Conservation (phyloP, 768 basidiomycete genomes). For the Tubosaeta brunneosetosa region DNA sequence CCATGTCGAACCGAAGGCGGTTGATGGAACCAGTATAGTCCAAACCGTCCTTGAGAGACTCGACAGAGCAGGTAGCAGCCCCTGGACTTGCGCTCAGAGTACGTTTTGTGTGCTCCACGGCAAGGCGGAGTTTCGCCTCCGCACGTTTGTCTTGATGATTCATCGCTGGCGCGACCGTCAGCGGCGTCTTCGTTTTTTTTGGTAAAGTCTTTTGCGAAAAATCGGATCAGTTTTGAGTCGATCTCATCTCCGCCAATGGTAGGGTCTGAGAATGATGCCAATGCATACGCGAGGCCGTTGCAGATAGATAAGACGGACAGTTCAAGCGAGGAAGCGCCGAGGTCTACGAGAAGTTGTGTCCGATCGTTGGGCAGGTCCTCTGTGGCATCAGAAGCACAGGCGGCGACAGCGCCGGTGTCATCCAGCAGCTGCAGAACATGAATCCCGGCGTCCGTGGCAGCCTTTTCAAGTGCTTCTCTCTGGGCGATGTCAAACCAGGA, state of each 20-base stretch:
- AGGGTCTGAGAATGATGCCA: conserved; percentile 47
- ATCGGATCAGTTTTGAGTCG: conserved; percentile 79
- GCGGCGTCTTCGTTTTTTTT: conserved; percentile 83
- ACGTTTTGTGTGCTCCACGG: conserved; percentile 92
- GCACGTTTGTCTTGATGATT: conserved; percentile 70
- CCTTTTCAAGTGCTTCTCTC: conserved; percentile 63
- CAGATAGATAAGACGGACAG: conserved; percentile 69
- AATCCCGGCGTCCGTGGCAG: conserved; percentile 77
- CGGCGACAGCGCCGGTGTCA: conserved; percentile 71
- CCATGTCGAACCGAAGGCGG: conserved; percentile 54
- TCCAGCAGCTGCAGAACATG: conserved; percentile 83
- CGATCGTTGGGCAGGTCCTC: conserved; percentile 51
- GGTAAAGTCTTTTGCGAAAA: conserved; percentile 93
- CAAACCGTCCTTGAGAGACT: conserved; percentile 88
- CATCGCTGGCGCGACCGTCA: conserved; percentile 59
- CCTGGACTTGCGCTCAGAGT: conserved; percentile 83
- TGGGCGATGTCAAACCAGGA: conserved; percentile 68
- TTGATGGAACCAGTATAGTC: conserved; percentile 79
- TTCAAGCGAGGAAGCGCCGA: conserved; percentile 70
- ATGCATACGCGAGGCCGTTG: conserved; percentile 63
- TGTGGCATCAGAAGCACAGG: conserved; percentile 46
- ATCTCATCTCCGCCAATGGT: conserved; percentile 64
- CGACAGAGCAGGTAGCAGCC: conserved; percentile 88
- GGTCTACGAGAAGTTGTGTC: conserved; percentile 76
- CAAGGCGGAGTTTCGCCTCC: conserved; percentile 88